A percentile compares a stretch with the other conserved stretches of the same genome.
Conservation (phyloP, 2,329 filamentous ascomycete genomes). For the Alternaria sp. region DNA sequence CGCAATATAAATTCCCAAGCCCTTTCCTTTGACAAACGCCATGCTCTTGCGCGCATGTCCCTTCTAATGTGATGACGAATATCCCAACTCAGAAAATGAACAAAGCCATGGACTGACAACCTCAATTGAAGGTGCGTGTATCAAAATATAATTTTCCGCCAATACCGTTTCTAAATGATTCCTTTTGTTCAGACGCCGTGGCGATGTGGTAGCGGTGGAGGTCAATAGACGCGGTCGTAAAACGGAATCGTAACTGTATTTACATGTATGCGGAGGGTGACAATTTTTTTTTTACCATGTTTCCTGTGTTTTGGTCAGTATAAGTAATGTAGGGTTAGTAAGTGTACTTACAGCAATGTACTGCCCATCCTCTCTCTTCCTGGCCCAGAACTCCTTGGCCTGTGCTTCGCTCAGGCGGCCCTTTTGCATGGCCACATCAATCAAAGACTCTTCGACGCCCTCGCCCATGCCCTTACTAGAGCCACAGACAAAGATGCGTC, state of each 20-base stretch:
- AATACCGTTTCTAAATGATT: constrained; percentile 14
- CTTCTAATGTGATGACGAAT: constrained; percentile 11
- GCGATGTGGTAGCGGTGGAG: constrained; percentile 19
- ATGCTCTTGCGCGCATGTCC: constrained; percentile 19
- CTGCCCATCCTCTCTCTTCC: constrained; percentile 91
- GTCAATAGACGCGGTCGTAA: constrained; percentile 8
- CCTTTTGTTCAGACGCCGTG: constrained; percentile 21
- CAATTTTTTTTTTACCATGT: constrained; percentile 12
- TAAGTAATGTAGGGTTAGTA: not conserved
- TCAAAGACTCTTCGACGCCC: constrained; percentile 85
- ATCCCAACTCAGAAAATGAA: constrained; percentile 7
- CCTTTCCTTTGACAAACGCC: constrained; percentile 9
- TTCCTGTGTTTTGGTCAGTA: constrained; percentile 12
- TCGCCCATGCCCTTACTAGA: constrained; percentile 97
- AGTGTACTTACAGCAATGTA: constrained; percentile 78
- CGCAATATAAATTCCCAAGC: not conserved
- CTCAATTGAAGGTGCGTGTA: constrained; percentile 4
- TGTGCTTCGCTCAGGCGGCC: constrained; percentile 84
- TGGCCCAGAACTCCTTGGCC: constrained; percentile 85
- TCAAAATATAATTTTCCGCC: constrained; percentile 4
- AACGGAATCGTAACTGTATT: constrained; percentile 4
- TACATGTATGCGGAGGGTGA: not conserved
- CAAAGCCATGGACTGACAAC: constrained; percentile 3
- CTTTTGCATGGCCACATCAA: constrained; percentile 92
- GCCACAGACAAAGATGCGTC: constrained; percentile 94